These are phyloP conservation scores for Colletotrichum zoysiae DNA, from an alignment of 2,329 filamentous ascomycete genomes.

Conservation along the genomic window DNA sequence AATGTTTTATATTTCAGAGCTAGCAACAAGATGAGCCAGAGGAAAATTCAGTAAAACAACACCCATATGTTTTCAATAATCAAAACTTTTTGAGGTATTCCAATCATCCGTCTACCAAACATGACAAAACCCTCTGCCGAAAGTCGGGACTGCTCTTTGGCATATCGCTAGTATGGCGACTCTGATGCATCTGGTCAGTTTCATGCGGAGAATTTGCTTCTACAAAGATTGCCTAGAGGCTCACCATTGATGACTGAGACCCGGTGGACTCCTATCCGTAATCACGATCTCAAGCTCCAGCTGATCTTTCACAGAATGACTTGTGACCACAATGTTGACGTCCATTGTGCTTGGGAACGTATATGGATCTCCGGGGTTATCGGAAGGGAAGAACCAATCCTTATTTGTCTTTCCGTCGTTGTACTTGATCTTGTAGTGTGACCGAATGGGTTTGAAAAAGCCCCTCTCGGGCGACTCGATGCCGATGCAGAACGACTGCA, in stretches of 20 bases:
- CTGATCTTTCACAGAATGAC: slow-evolving; percentile 20
- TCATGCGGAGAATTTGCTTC: no score
- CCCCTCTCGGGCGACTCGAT: slow-evolving; percentile 36
- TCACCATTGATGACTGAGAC: not conserved
- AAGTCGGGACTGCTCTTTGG: not conserved
- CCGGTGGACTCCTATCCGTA: slow-evolving; percentile 5
- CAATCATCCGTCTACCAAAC: no score
- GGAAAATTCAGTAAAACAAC: not conserved
- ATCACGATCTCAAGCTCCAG: slow-evolving; percentile 22
- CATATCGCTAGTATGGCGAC: no score
- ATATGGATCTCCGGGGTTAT: slow-evolving; percentile 21
- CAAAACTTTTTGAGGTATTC: not conserved
- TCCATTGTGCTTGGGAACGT: slow-evolving; percentile 31
- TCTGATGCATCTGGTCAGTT: not conserved
- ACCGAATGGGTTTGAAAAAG: slow-evolving; percentile 32
- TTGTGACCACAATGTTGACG: slow-evolving; percentile 23
- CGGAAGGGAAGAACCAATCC: slow-evolving; percentile 19
- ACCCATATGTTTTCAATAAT: not conserved
- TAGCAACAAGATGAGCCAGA: no score
- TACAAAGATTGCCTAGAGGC: not conserved
- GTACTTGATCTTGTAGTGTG: slow-evolving; percentile 35
- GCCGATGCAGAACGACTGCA: slow-evolving; percentile 35
- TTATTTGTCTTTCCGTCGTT: slow-evolving; percentile 24
- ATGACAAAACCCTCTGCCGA: not conserved
- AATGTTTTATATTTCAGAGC: no score